A percentile compares a stretch with the other conserved stretches of the same genome.
Evolutionary conservation across 139 green algal genomes (phyloP).

Genomic region (Chlorella sp.): DNA sequence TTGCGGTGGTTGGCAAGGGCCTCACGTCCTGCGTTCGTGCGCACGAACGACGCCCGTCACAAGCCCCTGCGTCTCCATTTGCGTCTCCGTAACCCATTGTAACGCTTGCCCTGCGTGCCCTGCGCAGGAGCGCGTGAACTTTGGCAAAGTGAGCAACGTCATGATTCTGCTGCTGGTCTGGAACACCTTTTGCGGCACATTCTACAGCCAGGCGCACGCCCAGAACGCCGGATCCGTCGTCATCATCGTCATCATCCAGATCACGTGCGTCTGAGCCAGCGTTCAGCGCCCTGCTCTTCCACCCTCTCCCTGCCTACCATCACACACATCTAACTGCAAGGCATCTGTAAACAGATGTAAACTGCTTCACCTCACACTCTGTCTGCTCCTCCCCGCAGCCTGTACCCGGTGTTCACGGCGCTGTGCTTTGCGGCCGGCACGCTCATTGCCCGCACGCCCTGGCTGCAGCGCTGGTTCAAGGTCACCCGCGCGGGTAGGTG

Average conservation of each 20-base stretch:
- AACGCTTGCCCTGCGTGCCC: not conserved
- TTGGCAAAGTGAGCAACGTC: constrained; percentile 26
- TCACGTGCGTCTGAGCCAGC: too few species aligned
- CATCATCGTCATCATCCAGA: constrained; percentile 23
- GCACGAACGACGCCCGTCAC: too few species aligned
- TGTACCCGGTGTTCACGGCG: constrained; percentile 14
- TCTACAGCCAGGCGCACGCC: constrained; percentile 14
- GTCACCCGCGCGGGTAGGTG: not conserved
- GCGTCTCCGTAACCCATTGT: not conserved
- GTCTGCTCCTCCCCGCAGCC: too few species aligned
- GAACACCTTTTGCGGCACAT: constrained; percentile 44
- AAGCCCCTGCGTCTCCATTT: not conserved
- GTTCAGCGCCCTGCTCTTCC: too few species aligned
- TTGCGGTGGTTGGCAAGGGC: not conserved
- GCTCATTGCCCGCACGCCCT: not conserved
- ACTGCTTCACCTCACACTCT: too few species aligned
- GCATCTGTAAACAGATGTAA: too few species aligned
- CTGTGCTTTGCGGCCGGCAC: not conserved
- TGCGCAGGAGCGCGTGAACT: constrained; percentile 24
- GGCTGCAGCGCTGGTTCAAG: not conserved
- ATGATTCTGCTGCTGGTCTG: constrained; percentile 47
- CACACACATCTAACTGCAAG: too few species aligned
- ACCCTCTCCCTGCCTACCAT: too few species aligned
- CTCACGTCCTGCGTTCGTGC: not conserved
- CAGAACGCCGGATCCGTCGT: constrained; percentile 11